Base-by-base conservation (phyloP, 2,329 filamentous ascomycete genomes). In the Microdochium bolleyi region DNA sequence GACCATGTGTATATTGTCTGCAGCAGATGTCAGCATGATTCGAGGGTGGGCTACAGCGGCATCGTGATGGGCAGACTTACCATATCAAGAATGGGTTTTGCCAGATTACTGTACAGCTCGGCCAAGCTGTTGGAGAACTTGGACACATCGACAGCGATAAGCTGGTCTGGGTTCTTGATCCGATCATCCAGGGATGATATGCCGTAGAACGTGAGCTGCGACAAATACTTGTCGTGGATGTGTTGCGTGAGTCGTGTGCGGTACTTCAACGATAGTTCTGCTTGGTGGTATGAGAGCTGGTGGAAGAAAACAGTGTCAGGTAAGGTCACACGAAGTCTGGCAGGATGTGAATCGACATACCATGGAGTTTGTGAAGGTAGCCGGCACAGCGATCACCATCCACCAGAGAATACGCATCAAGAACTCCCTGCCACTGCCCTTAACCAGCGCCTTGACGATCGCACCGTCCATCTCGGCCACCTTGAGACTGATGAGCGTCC, bases 291-390 rank as follows among this genome's bases (percentile, higher is more conserved):
- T 24, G 92, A 95, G 46, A 97, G 79, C 89, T 95, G 63, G n/a
- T n/a, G n/a, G 11, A 16, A 49, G 24, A 19, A 30, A 14, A 52
- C 54, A 25, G 54, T 54, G 46, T 57, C 37, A 48, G 30, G 51
- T 48, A 1, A 44, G 48, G 34, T 53, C 49, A 48, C 22, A 19
- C 9, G 24, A n/a, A 24, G 10, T 49, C 13, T 46, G n/a, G 34
- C 13, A n/a, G 44, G 24, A 37, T 22, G 27, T 49, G 41, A 11
- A 44, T 48, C 25, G 30, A 67, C 82, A 69, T 70, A 94, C 89
- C 94, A 99, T 99, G 1, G 92, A 96, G 70, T 99, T 99, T 41
- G 94, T 99, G 67, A 97, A 96, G 0, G 94, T 97, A 1, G 94
- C 94, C 10, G 94, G 94, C 16, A 99, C 80, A 24, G 94, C 92